phyloP scores from a whole-genome alignment of 2,329 filamentous ascomycete species.

The Talaromyces funiculosus region DNA sequence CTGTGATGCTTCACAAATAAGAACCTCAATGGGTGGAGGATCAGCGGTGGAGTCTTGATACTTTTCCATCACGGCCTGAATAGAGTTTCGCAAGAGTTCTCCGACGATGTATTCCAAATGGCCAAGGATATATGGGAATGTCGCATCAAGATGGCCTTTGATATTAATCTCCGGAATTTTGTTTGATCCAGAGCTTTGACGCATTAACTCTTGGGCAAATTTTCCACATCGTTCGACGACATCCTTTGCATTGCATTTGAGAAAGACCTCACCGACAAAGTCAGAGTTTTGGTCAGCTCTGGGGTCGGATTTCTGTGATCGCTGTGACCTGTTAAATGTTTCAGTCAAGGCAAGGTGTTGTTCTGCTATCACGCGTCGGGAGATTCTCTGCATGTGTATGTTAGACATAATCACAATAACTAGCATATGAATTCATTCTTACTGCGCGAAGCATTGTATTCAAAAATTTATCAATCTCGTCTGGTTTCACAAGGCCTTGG shows the following conservation, averaged over 20 bases:
- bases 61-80: conserved; percentile 83
- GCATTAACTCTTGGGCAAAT: conserved; percentile 68
- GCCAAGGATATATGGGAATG: conserved; percentile 91
- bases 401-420: conserved; percentile 8
- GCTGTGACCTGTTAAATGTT: conserved; percentile 85
- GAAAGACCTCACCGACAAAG: conserved; percentile 91
- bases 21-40: conserved; percentile 83
- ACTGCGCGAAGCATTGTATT: conserved; percentile 86
- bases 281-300: conserved; percentile 61
- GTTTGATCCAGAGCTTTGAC: conserved; percentile 66
- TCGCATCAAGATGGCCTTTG: conserved; percentile 78
- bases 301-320: conserved; percentile 73
- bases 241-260: conserved; percentile 85
- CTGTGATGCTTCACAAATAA: conserved; percentile 88
- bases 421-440: conserved; percentile 19
- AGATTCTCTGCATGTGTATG: conserved; percentile 65
- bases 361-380: conserved; percentile 91
- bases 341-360: conserved; percentile 94
- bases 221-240: conserved; percentile 78
- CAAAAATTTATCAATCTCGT: conserved; percentile 89
- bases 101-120: conserved; percentile 97
- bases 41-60: conserved; percentile 45
- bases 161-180: conserved; percentile 75
- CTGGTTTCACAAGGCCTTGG: conserved; percentile 70
- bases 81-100: conserved; percentile 88